Evolutionary conservation across 352 stramenopile species (phyloP).

Genomic region (Nothophytophthora sp.): DNA sequence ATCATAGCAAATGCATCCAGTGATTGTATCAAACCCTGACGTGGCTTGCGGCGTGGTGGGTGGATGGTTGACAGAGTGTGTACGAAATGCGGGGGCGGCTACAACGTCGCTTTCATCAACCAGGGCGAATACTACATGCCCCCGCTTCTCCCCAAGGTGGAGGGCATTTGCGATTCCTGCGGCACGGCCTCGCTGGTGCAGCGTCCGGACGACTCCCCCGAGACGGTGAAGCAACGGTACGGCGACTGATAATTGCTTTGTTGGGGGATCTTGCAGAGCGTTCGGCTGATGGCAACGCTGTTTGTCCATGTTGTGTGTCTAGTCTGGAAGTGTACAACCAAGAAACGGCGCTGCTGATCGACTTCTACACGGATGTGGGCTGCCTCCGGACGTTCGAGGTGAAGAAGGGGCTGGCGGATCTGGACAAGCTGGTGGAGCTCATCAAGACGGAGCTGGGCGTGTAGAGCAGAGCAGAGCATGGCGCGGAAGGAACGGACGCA

Average conservation of each 20-base stretch:
- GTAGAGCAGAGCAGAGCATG: constrained; percentile 32
- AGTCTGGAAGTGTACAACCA: constrained; percentile 89
- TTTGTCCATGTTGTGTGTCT: not conserved
- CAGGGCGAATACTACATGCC: constrained; percentile 90
- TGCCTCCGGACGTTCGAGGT: constrained; percentile 83
- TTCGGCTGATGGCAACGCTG: too few species aligned
- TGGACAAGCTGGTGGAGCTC: constrained; percentile 74
- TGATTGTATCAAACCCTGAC: too few species aligned
- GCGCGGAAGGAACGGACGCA: not conserved
- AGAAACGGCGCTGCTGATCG: constrained; percentile 84
- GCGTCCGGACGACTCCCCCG: constrained; percentile 76
- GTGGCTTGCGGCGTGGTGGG: not conserved
- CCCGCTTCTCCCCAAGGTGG: constrained; percentile 84
- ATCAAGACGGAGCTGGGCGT: constrained; percentile 64
- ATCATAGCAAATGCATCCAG: too few species aligned
- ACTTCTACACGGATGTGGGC: constrained; percentile 87
- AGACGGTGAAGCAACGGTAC: constrained; percentile 80
- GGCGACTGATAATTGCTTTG: too few species aligned
- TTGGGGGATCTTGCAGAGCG: too few species aligned
- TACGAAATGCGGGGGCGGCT: constrained; percentile 79
- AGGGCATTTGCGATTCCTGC: constrained; percentile 83
- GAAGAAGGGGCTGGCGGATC: constrained; percentile 82
- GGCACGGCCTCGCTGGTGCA: constrained; percentile 73
- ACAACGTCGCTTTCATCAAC: constrained; percentile 90
- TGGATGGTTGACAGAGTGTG: too few species aligned